Percentiles rank a stretch among this genome's conserved stretches.
Conservation (phyloP, 805 yeast genomes). For the Candida taoyuanica region DNA sequence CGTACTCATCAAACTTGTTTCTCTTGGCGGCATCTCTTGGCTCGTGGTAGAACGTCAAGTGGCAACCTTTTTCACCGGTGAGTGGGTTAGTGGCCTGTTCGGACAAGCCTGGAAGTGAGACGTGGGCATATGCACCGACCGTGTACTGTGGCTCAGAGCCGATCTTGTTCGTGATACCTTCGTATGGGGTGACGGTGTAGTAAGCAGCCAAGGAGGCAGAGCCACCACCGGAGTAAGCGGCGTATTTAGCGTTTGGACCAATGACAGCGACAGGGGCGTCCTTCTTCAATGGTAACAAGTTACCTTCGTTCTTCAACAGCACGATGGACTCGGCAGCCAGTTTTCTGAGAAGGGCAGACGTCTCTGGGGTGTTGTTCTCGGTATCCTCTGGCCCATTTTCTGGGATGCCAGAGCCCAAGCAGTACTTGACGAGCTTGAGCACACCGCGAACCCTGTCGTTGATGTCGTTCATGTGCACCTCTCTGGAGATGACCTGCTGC, state of each 20-base stretch:
- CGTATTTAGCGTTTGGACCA: slow-evolving; percentile 52
- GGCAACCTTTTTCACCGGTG: slow-evolving; percentile 22
- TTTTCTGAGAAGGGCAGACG: slow-evolving; percentile 34
- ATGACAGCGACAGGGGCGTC: slow-evolving; percentile 43
- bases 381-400: slow-evolving; percentile 34
- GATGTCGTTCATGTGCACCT: slow-evolving; percentile 37
- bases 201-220: slow-evolving; percentile 48
- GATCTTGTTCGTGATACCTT: slow-evolving; percentile 35
- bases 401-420: slow-evolving; percentile 38
- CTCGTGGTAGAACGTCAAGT: slow-evolving; percentile 20
- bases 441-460: slow-evolving; percentile 47
- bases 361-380: slow-evolving; percentile 41
- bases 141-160: slow-evolving; percentile 23
- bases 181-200: slow-evolving; percentile 43
- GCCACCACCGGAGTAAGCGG: slow-evolving; percentile 57
- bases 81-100: slow-evolving; percentile 14
- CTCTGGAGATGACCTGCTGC: slow-evolving; percentile 34
- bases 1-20: slow-evolving; percentile 27
- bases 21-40: slow-evolving; percentile 19
- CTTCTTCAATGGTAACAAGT: slow-evolving; percentile 42
- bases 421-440: slow-evolving; percentile 42
- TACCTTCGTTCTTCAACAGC: slow-evolving; percentile 47
- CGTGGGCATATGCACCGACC: slow-evolving; percentile 33
- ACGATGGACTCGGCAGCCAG: slow-evolving; percentile 49
- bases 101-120: slow-evolving; percentile 29